Evolutionary conservation across 805 yeast species (phyloP).

Genomic region (Nakazawaea laoshanensis): DNA sequence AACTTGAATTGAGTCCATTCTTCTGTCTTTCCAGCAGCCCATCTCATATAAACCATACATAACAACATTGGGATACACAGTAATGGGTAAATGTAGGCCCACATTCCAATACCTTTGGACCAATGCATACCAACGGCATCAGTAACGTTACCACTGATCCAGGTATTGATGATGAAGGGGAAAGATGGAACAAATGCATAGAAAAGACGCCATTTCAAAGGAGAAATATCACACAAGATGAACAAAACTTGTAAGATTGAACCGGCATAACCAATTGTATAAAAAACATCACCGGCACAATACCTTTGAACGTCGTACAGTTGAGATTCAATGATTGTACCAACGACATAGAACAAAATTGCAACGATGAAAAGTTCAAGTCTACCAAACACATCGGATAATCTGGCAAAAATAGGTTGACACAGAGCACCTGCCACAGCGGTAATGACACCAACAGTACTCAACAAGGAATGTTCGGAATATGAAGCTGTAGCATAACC

Average conservation of each 20-base stretch:
- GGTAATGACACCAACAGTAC: conserved; percentile 52
- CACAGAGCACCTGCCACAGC: conserved; percentile 60
- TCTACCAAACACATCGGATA: conserved; percentile 64
- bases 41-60: conserved; percentile 49
- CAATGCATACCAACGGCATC: conserved; percentile 32
- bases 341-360: conserved; percentile 48
- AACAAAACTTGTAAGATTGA: conserved; percentile 47
- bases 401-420: conserved; percentile 54
- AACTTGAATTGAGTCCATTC: conserved; percentile 18
- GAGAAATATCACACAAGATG: conserved; percentile 58
- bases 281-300: conserved; percentile 58
- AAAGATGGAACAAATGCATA: conserved; percentile 58
- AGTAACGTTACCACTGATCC: conserved; percentile 61
- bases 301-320: conserved; percentile 47
- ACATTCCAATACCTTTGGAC: conserved; percentile 76
- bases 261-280: conserved; percentile 55
- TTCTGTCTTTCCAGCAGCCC: conserved; percentile 41
- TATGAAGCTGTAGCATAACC: conserved; percentile 49
- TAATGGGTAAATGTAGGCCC: conserved; percentile 71
- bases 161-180: conserved; percentile 70
- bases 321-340: conserved; percentile 57
- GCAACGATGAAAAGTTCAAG: conserved; percentile 39
- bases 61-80: conserved; percentile 49
- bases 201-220: conserved; percentile 62
- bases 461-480: conserved; percentile 41